Base-by-base conservation (phyloP, 2,329 filamentous ascomycete genomes). In the Bipolaris gigantea region DNA sequence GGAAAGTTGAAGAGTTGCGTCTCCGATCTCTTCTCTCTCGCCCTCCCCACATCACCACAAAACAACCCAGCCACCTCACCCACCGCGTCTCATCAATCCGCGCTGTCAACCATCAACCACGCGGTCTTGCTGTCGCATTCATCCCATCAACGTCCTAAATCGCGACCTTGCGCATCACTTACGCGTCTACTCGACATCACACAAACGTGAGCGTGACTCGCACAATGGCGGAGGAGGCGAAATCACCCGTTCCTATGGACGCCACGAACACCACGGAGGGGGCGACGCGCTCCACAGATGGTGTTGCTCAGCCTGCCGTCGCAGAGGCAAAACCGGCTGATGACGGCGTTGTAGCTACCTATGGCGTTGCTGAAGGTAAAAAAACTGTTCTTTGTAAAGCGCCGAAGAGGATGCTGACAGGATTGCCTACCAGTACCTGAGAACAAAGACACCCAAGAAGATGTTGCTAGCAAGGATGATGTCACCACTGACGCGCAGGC, bases 161-260 rank as follows among this genome's bases (percentile, higher is more conserved):
- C 72, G 66, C 69, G 64, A 61, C 50, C 55, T 56, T 56, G 55
- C 53, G 56, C 62, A 57, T 59, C 59, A 55, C 52, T 61, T 67
- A 75, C 73, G 73, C 73, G 72, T 75, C 69, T 41, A 61, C 59
- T 54, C 59, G 56, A 55, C 57, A 65, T 61, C 63, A 70, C 69
- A 67, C 69, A 60, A 65, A 63, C 62, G 61, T 69, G 57, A 72
- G 65, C 64, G 62, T 61, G 51, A 60, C 61, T 59, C 52, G 48
- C 41, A 67, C 68, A 66, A 75, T 75, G 73, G 72, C 72, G 51
- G 73, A 75, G 56, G 65, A 69, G 56, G 60, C 63, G 53, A 69
- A 60, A 56, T 53, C 69, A 59, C 60, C 67, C 44, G 61, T 61
- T 52, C 38, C 63, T 38, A 57, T 55, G 53, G 69, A 72, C 50